Evolutionary conservation across 495 filamentous ascomycete species (phyloP), one percentile per base, ranked within the genome.

Genomic region (Penicillium cosmopolitanum): DNA sequence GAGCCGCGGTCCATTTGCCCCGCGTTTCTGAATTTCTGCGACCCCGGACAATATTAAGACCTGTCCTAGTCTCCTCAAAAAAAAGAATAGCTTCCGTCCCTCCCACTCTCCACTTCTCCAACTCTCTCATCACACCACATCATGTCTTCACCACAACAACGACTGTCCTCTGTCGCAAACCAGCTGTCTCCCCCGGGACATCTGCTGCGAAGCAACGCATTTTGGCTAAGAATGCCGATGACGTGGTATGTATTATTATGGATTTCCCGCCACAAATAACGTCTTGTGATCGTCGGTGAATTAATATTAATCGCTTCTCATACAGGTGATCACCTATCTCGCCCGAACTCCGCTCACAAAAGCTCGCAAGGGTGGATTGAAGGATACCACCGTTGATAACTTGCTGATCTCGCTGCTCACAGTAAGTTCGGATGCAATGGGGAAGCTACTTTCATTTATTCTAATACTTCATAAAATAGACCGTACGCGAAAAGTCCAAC

Each of bases 381-480:
- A 97, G 79, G 94, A 98, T 72, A 96, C 94, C 16, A 78, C 80
- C 4, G 78, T 97, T 25, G 94, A 98, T 76, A 87, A 85, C 68
- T 80, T 98, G 31, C 77, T 95, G 48, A 86, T 89, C 68, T 87
- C 91, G 48, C 78, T 96, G 8, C 76, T 97, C 57, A 81, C 93
- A 71, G 84, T 95, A 74, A 80, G 64, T 54, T 60, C 61, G 23
- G 2, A 23, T 23, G 23, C 43, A 1, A 8, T 35, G n/a, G 12
- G 43, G 7, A 25, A 13, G 11, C 36, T 12, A 13, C 15, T 40
- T 40, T 40, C 10, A n/a, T 40, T 13, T 1, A 13, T n/a, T 40
- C 11, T 13, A 40, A 13, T 12, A 52, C 16, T 16, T 1, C 4
- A 23, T 1, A 6, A 33, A 23, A 43, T 40, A 80, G 77, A 72